Evolutionary conservation across 306 rosid genomes (phyloP).

Genomic region (apple (Malus domestica)): DNA sequence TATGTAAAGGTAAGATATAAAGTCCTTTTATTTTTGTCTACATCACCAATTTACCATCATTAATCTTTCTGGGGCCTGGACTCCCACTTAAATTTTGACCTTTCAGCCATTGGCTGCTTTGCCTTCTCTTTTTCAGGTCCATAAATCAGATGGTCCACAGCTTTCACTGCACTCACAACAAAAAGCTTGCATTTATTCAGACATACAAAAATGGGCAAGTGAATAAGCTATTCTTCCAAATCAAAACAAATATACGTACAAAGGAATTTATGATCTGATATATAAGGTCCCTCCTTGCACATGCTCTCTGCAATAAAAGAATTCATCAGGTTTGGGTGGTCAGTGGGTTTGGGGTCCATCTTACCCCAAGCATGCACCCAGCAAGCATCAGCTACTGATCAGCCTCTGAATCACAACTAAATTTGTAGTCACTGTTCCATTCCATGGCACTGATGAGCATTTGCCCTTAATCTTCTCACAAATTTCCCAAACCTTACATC

Average conservation of each 20-base stretch:
- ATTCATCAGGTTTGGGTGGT: conserved; percentile 17
- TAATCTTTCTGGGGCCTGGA: background rate
- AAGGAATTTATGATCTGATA: conserved; percentile 10
- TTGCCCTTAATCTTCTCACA: too few species aligned
- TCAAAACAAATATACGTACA: background rate
- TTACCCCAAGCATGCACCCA: too few species aligned
- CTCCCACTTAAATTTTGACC: background rate
- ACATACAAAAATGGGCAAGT: conserved; percentile 17
- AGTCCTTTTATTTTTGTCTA: too few species aligned
- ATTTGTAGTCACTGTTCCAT: too few species aligned
- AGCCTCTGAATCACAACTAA: too few species aligned
- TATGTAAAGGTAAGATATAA: too few species aligned
- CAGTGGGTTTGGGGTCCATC: conserved; percentile 27
- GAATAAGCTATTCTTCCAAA: conserved; percentile 6
- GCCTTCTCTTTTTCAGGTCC: conserved; percentile 18
- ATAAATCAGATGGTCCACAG: conserved; percentile 20
- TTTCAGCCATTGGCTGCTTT: background rate
- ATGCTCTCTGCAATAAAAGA: conserved; percentile 45
- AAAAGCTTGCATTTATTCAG: conserved; percentile 11
- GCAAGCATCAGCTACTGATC: too few species aligned
- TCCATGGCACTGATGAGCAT: too few species aligned
- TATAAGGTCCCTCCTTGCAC: conserved; percentile 26
- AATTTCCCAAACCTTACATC: too few species aligned
- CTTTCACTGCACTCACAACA: conserved; percentile 13
- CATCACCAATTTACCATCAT: too few species aligned